These are phyloP conservation scores for Xylariaceae sp. DNA, from an alignment of 2,329 filamentous ascomycete genomes.

Conservation along the genomic window DNA sequence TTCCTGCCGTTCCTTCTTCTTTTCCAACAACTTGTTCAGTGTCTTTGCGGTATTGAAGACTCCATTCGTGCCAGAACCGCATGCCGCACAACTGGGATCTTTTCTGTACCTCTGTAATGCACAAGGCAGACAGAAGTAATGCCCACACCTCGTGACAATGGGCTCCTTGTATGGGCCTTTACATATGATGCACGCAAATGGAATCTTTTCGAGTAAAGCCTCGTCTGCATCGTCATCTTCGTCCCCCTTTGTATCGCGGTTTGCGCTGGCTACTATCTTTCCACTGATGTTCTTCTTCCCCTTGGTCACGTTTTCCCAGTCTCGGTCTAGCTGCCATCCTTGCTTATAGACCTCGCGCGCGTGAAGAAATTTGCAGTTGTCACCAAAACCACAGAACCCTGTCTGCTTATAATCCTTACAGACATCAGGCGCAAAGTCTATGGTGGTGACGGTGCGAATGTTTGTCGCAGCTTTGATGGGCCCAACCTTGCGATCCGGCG, in stretches of 20 bases:
- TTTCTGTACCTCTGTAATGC: constrained; percentile 86
- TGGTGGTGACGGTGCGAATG: constrained; percentile 86
- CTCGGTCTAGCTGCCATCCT: constrained; percentile 92
- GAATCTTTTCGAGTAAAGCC: constrained; percentile 79
- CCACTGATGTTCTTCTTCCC: constrained; percentile 68
- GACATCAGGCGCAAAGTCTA: constrained; percentile 88
- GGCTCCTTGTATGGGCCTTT: constrained; percentile 78
- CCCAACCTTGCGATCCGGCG: constrained; percentile 72
- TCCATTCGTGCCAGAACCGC: constrained; percentile 82
- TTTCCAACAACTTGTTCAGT: constrained; percentile 78
- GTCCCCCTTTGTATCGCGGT: constrained; percentile 48
- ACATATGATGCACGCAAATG: constrained; percentile 90
- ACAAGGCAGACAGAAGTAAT: constrained; percentile 95
- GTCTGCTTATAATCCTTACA: constrained; percentile 95
- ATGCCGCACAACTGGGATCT: constrained; percentile 85
- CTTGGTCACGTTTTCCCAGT: constrained; percentile 88
- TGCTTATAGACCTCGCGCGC: constrained; percentile 81
- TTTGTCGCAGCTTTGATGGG: constrained; percentile 90
- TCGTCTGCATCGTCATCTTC: constrained; percentile 66
- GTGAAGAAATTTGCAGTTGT: constrained; percentile 83
- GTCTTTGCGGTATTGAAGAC: constrained; percentile 90
- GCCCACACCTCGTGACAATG: constrained; percentile 86
- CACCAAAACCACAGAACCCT: constrained; percentile 72
- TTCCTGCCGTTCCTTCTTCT: constrained; percentile 67
- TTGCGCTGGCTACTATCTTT: constrained; percentile 66